A percentile compares a stretch with the other conserved stretches of the same genome.
Conservation (phyloP, 140 eudicot genomes). For the Stevia rebaudiana region DNA sequence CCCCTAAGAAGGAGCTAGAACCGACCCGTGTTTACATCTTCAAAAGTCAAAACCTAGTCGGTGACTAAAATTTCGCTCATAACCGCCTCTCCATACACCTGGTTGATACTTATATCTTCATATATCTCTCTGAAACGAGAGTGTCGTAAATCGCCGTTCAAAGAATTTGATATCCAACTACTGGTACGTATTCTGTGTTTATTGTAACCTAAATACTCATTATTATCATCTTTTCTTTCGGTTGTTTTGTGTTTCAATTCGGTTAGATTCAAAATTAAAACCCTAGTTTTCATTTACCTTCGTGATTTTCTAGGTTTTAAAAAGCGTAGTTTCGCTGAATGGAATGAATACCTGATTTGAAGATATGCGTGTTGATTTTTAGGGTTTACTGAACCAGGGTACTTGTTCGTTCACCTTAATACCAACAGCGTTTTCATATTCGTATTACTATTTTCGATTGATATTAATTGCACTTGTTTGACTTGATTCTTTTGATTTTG, state of each 20-base stretch:
- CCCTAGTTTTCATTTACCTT: slow-evolving; percentile 19
- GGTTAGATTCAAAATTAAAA: slow-evolving; percentile 5
- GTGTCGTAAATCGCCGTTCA: neutral
- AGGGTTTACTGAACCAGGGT: slow-evolving; percentile 3
- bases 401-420: neutral
- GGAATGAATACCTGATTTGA: neutral
- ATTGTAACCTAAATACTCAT: neutral
- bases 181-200: slow-evolving; percentile 9
- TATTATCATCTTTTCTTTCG: neutral
- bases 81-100: neutral
- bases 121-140: neutral
- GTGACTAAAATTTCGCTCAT: neutral
- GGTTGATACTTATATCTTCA: neutral
- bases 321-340: neutral
- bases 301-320: slow-evolving; percentile 8
- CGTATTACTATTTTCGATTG: neutral
- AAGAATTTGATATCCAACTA: neutral
- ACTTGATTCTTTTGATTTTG: neutral
- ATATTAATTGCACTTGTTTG: neutral
- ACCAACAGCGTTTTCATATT: neutral
- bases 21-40: neutral
- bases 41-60: slow-evolving; percentile 1
- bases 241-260: neutral
- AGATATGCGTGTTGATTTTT: neutral
- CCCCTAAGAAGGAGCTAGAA: neutral